These are phyloP conservation scores for Wickerhamiella nectarea DNA, from an alignment of 805 yeast genomes.

Conservation along the genomic window DNA sequence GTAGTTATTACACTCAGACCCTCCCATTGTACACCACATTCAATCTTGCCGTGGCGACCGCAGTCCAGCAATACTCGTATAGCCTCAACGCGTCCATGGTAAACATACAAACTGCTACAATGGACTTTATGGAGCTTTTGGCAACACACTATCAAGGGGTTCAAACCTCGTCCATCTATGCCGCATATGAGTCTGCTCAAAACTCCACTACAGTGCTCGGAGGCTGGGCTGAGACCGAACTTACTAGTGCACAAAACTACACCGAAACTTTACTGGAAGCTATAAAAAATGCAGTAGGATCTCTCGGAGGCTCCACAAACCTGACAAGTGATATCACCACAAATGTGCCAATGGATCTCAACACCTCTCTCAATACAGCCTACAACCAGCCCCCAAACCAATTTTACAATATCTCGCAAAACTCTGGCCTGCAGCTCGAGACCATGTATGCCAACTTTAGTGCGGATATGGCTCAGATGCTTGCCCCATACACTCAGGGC, in stretches of 20 bases:
- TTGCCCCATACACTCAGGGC: conserved; percentile 1
- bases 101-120: conserved; percentile 7
- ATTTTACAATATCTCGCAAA: conserved; percentile 7
- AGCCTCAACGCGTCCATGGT: conserved; percentile 11
- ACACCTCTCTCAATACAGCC: not conserved
- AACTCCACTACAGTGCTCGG: conserved; percentile 11
- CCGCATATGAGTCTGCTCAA: conserved; percentile 9
- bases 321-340: conserved; percentile 1
- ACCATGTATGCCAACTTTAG: conserved; percentile 2
- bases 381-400: not conserved
- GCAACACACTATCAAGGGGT: conserved; percentile 10
- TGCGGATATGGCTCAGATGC: not conserved
- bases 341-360: conserved; percentile 1
- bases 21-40: conserved; percentile 1
- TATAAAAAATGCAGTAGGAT: conserved; percentile 6
- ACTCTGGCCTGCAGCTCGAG: conserved; percentile 8
- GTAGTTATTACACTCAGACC: conserved; percentile 9
- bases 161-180: not conserved
- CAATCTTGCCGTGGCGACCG: conserved; percentile 7
- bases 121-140: conserved; percentile 5
- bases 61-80: conserved; percentile 11
- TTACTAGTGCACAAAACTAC: conserved; percentile 7
- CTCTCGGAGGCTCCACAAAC: not conserved
- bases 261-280: conserved; percentile 1
- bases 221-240: conserved; percentile 3